Conservation (phyloP, 169 alveolate species). For the Plasmodium relictum region DNA sequence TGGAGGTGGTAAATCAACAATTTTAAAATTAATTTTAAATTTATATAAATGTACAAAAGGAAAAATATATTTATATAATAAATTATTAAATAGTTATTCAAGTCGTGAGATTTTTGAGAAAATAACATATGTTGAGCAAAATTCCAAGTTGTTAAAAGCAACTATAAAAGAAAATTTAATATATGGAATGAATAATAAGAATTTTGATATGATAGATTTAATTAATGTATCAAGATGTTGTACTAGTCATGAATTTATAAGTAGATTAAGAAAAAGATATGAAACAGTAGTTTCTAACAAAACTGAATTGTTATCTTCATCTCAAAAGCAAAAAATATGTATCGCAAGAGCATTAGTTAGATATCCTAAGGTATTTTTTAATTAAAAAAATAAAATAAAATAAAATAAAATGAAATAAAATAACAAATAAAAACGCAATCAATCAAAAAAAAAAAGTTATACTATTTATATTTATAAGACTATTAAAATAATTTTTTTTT, state of each 20-base stretch:
- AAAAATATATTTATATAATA: conserved; percentile 41
- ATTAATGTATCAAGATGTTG: conserved; percentile 49
- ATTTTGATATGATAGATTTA: conserved; percentile 60
- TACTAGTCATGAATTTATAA: conserved; percentile 55
- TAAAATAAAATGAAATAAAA: too few relatives aligned
- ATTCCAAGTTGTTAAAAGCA: conserved; percentile 43
- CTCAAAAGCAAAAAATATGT: conserved; percentile 89
- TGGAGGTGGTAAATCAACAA: conserved; percentile 64
- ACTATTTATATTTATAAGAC: too few relatives aligned
- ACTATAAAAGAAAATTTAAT: conserved; percentile 51
- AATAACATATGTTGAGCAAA: conserved; percentile 48
- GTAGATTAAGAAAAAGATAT: conserved; percentile 60
- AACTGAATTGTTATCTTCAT: conserved; percentile 82
- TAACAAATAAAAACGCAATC: neutral
- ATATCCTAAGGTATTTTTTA: conserved; percentile 59
- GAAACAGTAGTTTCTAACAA: conserved; percentile 29
- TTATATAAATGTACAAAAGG: conserved; percentile 55
- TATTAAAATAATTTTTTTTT: too few relatives aligned
- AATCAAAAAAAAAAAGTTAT: neutral
- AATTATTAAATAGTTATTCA: conserved; percentile 21
- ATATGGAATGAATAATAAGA: conserved; percentile 17
- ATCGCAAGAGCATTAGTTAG: conserved; percentile 85
- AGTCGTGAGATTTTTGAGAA: conserved; percentile 25
- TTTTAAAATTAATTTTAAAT: conserved; percentile 45
- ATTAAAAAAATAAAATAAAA: neutral